phyloP scores from a whole-genome alignment of 2,329 filamentous ascomycete species.

The Cadophora sp. region DNA sequence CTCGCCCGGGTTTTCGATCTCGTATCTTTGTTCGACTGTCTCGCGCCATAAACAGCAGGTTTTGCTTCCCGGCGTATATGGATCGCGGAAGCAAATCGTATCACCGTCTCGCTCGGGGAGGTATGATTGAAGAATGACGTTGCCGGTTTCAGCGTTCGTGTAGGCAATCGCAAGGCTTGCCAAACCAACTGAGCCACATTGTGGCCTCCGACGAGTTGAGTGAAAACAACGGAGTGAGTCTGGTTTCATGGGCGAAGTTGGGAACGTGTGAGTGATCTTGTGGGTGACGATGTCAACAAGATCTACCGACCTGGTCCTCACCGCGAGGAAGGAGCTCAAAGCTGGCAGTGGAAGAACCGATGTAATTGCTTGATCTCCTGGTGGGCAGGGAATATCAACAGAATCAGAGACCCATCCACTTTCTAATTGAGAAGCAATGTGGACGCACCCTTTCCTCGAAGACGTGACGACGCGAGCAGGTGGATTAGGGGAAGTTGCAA shows the following conservation, averaged over 20 bases:
- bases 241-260: conserved; percentile 62
- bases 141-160: conserved; percentile 61
- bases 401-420: conserved; percentile 58
- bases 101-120: conserved; percentile 58
- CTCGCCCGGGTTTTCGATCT: conserved; percentile 65
- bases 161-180: conserved; percentile 71
- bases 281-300: conserved; percentile 65
- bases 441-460: conserved; percentile 57
- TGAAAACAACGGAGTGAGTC: conserved; percentile 67
- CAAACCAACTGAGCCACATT: conserved; percentile 62
- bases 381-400: conserved; percentile 48
- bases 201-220: conserved; percentile 56
- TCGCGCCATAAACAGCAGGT: conserved; percentile 59
- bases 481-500: conserved; percentile 29
- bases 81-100: conserved; percentile 63
- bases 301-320: conserved; percentile 61
- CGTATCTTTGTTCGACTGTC: conserved; percentile 57
- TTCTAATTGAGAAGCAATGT: conserved; percentile 52
- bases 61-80: conserved; percentile 47
- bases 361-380: conserved; percentile 53
- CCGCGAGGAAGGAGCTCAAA: conserved; percentile 66
- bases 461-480: conserved; percentile 53
- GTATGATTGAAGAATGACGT: conserved; percentile 71
- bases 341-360: conserved; percentile 65
- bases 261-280: conserved; percentile 66